Base-by-base conservation (phyloP, 257 asterid species). In the Penstemon eatonii region DNA sequence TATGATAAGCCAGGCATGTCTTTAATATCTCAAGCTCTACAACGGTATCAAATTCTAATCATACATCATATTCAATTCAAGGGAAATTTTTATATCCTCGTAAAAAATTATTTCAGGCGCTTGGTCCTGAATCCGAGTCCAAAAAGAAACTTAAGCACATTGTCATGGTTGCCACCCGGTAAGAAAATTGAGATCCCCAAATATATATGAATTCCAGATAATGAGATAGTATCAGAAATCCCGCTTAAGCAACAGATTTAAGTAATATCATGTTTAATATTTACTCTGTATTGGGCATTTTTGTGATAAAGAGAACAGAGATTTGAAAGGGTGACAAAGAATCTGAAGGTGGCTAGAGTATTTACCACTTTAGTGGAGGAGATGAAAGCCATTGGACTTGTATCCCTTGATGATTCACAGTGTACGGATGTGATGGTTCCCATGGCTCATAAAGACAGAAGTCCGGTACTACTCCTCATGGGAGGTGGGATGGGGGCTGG, bases 401-500 rank as follows among this genome's bases (percentile, higher is more conserved):
- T 86, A 4, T 72, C 89, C 25, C 65, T 85, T 3, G 97, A 89
- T 39, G 97, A 92, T 66, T 92, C 96, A 9, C 91, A 83, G 78
- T 92, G 97, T 82, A 92, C 97, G 9, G 92, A 90, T 44, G 96
- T 92, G 65, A 92, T 89, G 98, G 89, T 92, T 69, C 98, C 98
- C 1, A 92, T 92, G 98, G 98, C 87, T 70, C 98, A 89, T 63
- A 85, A 89, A 58, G 97, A 92, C 69, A 79, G 98, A 76, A 89
- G 96, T 51, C 98, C 95, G 0, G 89, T 89, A 43, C 96, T 89
- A 65, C 97, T 92, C 79, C 83, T 92, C 84, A 92, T 92, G 97
- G 98, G 98, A 2, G 98, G 98, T 49, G 98, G 98, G 8, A 89
- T 92, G 98, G 96, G 96, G 7, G 98, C 96, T 0, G 98, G 96